phyloP scores from a whole-genome alignment of 805 yeast species.

The Metschnikowia colocasiae region DNA sequence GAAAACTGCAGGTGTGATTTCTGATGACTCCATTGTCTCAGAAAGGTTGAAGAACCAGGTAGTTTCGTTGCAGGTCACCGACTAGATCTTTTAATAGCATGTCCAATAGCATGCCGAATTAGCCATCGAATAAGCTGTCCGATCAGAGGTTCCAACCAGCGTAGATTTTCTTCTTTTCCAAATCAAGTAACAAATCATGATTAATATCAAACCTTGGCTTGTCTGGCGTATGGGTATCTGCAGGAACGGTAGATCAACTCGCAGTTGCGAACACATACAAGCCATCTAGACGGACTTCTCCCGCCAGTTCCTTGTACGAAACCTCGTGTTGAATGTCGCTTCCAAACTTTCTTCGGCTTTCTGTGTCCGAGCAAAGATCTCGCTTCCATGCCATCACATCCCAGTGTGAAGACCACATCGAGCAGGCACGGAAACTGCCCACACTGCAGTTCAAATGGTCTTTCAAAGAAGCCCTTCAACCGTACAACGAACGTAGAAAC shows the following conservation, averaged over 20 bases:
- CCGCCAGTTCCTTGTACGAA: neutral
- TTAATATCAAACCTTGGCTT: neutral
- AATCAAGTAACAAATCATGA: too few species aligned
- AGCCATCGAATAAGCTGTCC: too few species aligned
- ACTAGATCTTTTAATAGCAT: neutral
- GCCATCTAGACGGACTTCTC: neutral
- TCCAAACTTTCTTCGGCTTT: slow-evolving; percentile 8
- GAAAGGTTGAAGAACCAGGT: slow-evolving; percentile 25
- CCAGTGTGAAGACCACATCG: slow-evolving; percentile 10
- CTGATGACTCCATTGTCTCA: slow-evolving; percentile 26
- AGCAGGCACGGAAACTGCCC: slow-evolving; percentile 11
- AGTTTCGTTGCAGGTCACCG: slow-evolving; percentile 8
- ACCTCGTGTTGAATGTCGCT: neutral
- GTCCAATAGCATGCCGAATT: too few species aligned
- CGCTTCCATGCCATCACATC: slow-evolving; percentile 9
- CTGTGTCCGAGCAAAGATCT: slow-evolving; percentile 9
- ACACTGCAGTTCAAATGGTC: slow-evolving; percentile 10
- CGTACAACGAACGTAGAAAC: slow-evolving; percentile 29
- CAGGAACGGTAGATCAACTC: neutral
- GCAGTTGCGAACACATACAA: neutral
- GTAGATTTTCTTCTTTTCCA: too few species aligned
- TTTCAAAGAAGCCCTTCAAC: slow-evolving; percentile 9
- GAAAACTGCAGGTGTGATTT: slow-evolving; percentile 59
- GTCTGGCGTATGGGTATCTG: neutral
- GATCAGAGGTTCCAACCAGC: too few species aligned